phyloP scores from a whole-genome alignment of 805 yeast genomes.

The Tetrapisispora taiwanensis region DNA sequence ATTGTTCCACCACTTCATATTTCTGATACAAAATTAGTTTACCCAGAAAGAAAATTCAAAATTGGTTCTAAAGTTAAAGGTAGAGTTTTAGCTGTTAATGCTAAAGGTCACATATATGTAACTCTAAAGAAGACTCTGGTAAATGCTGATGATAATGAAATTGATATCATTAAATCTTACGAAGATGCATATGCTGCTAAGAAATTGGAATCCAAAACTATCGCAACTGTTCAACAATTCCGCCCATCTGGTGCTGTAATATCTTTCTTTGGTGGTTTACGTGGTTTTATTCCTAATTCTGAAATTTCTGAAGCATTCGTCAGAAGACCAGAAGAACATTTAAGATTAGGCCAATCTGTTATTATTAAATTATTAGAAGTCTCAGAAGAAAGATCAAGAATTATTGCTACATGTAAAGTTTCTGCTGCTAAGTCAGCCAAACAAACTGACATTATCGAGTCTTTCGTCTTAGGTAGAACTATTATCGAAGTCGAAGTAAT shows the following conservation, averaged over 20 bases:
- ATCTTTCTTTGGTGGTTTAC: conserved; percentile 67
- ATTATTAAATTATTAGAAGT: conserved; percentile 53
- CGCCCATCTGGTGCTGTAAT: conserved; percentile 72
- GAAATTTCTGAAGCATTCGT: conserved; percentile 90
- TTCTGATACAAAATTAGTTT: conserved; percentile 71
- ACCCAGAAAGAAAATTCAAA: conserved; percentile 89
- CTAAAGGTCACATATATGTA: conserved; percentile 42
- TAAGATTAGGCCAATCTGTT: conserved; percentile 78
- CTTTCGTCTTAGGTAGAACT: conserved; percentile 51
- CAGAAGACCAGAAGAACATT: conserved; percentile 62
- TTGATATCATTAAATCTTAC: conserved; percentile 31
- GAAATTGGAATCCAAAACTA: conserved; percentile 37
- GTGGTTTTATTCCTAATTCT: conserved; percentile 73
- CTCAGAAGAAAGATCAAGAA: conserved; percentile 41
- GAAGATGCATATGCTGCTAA: conserved; percentile 42
- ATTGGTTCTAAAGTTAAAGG: conserved; percentile 74
- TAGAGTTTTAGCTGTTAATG: conserved; percentile 48
- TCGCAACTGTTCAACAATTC: conserved; percentile 66
- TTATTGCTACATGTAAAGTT: conserved; percentile 67
- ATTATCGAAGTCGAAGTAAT: conserved; percentile 50
- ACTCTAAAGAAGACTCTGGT: conserved; percentile 83
- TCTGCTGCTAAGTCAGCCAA: conserved; percentile 40
- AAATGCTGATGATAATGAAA: conserved; percentile 31
- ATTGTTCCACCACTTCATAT: conserved; percentile 65
- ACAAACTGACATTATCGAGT: conserved; percentile 38